Conservation (phyloP, 108 stramenopile genomes). For the Fragilaria crotonensis region DNA sequence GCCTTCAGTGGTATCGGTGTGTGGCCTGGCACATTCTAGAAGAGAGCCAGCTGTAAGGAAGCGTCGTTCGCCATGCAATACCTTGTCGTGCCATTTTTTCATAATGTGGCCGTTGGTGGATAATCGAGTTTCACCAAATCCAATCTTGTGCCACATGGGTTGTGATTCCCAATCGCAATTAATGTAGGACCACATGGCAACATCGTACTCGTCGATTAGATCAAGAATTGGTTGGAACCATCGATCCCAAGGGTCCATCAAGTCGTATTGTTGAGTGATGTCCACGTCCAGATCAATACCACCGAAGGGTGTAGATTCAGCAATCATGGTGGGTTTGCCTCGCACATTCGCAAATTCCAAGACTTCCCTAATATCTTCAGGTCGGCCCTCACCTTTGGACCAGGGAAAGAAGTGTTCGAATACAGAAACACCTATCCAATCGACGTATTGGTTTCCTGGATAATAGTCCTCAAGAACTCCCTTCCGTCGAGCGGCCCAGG, state of each 20-base stretch:
- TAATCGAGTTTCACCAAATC: conserved; percentile 82
- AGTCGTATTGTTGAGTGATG: neutral
- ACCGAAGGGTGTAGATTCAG: conserved; percentile 89
- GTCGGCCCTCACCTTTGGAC: conserved; percentile 27
- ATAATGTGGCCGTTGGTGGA: conserved; percentile 44
- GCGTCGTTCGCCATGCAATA: conserved; percentile 20
- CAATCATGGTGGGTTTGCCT: conserved; percentile 77
- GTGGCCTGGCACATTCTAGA: conserved; percentile 6
- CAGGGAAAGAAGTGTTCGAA: conserved; percentile 78
- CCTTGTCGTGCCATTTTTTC: conserved; percentile 47
- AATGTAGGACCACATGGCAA: conserved; percentile 89
- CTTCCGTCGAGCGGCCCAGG: conserved; percentile 66
- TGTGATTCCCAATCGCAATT: conserved; percentile 83
- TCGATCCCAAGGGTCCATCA: conserved; percentile 43
- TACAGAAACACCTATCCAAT: conserved; percentile 79
- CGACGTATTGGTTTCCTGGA: conserved; percentile 67
- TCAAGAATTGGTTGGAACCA: conserved; percentile 75
- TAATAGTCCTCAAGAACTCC: conserved; percentile 45
- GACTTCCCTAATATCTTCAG: conserved; percentile 53
- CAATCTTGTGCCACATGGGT: conserved; percentile 74
- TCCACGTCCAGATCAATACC: conserved; percentile 43
- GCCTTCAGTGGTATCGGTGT: no score
- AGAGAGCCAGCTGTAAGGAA: neutral
- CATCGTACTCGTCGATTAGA: conserved; percentile 65
- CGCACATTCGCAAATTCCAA: conserved; percentile 56